Conservation (phyloP, 768 basidiomycete species). For the Boletus speciosus region DNA sequence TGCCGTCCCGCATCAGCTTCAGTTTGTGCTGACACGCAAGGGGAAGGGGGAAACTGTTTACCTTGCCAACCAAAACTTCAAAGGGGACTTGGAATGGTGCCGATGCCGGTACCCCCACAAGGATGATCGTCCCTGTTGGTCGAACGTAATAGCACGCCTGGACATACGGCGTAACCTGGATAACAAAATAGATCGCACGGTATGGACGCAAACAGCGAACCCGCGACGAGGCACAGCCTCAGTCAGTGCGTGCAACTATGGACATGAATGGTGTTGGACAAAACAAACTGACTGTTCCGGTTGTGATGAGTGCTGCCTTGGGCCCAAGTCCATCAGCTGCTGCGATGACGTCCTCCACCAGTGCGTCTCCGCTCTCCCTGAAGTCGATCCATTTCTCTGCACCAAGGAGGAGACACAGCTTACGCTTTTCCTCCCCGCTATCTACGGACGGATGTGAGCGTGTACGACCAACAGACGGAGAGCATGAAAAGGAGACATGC, state of each 20-base stretch:
- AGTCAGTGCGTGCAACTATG: not conserved
- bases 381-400: slow-evolving; percentile 48
- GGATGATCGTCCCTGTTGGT: slow-evolving; percentile 38
- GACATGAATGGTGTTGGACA: not conserved
- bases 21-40: not conserved
- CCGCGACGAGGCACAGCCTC: not conserved
- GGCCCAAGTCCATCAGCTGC: slow-evolving; percentile 44
- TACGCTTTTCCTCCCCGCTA: slow-evolving; percentile 40
- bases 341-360: slow-evolving; percentile 36
- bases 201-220: not conserved
- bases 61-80: slow-evolving; percentile 30
- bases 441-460: slow-evolving; percentile 24
- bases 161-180: slow-evolving; percentile 37
- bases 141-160: slow-evolving; percentile 46
- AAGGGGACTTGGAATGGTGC: slow-evolving; percentile 28
- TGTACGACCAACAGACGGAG: not conserved
- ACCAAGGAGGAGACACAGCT: slow-evolving; percentile 37
- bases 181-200: not conserved
- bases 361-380: slow-evolving; percentile 34
- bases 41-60: not conserved
- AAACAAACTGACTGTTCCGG: slow-evolving; percentile 14
- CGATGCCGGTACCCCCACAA: slow-evolving; percentile 38
- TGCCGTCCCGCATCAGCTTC: not conserved
- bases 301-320: slow-evolving; percentile 32
- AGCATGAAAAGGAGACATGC: slow-evolving; percentile 2